Percentiles rank a stretch among this genome's conserved stretches.
Evolutionary conservation across 2,329 filamentous ascomycete species (phyloP).

Genomic region (Xylariales sp.): DNA sequence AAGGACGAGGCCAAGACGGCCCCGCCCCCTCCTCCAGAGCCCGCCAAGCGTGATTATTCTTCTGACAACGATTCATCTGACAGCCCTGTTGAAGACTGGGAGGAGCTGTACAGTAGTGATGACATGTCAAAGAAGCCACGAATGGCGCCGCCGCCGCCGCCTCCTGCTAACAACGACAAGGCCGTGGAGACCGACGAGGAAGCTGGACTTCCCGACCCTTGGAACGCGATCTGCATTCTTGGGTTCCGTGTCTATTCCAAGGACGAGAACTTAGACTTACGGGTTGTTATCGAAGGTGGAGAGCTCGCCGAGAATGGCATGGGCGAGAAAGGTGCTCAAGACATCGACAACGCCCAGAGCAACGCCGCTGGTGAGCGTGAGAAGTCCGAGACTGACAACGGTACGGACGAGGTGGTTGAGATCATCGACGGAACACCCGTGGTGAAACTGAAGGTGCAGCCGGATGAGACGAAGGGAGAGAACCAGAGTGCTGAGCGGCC

Average conservation of each 20-base stretch:
- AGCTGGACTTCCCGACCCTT: conserved; percentile 30
- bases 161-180: conserved; percentile 18
- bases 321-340: conserved; percentile 51
- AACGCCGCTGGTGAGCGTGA: conserved; percentile 47
- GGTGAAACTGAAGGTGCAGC: conserved; percentile 1
- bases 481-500: not conserved
- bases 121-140: conserved; percentile 51
- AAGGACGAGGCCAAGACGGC: conserved; percentile 12
- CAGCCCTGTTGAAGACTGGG: conserved; percentile 56
- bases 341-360: conserved; percentile 53
- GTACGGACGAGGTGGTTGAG: conserved; percentile 24
- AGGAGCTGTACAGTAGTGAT: conserved; percentile 54
- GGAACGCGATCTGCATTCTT: conserved; percentile 37
- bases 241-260: conserved; percentile 36
- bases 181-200: conserved; percentile 34
- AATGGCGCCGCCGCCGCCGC: conserved; percentile 21
- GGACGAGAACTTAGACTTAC: conserved; percentile 47
- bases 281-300: conserved; percentile 52
- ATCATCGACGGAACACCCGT: conserved; percentile 23
- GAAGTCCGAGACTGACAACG: conserved; percentile 19
- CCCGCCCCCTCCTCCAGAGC: conserved; percentile 14
- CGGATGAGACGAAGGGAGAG: not conserved
- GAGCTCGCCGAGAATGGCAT: conserved; percentile 50
- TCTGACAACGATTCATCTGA: conserved; percentile 54
- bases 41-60: conserved; percentile 28